Evolutionary conservation across 768 basidiomycete species (phyloP), one percentile per base, ranked within the genome.

Genomic region (Lactifluus rugatus): DNA sequence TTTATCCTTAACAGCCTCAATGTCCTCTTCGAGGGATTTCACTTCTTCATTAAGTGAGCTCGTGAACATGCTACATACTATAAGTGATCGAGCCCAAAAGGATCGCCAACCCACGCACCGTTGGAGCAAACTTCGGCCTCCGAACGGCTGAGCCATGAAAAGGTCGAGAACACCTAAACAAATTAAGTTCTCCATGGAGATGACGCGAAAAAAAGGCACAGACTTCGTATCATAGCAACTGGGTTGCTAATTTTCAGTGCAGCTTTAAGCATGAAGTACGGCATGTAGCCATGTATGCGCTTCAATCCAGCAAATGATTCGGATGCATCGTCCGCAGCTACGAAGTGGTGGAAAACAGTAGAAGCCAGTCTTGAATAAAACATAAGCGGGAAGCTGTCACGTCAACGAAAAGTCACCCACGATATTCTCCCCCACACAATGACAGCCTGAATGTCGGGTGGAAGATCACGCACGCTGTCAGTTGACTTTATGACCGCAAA

Each of bases 391-490:
- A 17, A n/a, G 19, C 6, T 34, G 10, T 36, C 36, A 36, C 8
- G 37, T 21, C 28, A 44, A 48, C 13, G 31, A 19, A 26, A n/a
- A 34, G 31, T 44, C 41, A 67, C 93, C 68, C 59, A 95, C 93
- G 95, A 95, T 68, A 97, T 96, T 54, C 94, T 76, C 5, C 89
- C 96, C 95, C 96, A 99, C 71, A 98, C 95, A 7, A 95, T 68
- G 47, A 97, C 92, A 41, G 93, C 89, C 63, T 82, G 78, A 66
- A 93, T 97, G 61, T 94, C 90, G 7, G 74, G 69, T 6, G 96
- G 95, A 45, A 99, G 72, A 66, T 84, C 81, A 57, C 80, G 77
- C 9, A 94, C 83, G 57, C 84, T 75, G 8, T 87, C 81, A 4
- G 88, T 94, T 41, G 80, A 71, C 71, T 91, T 88, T 69, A 99